A percentile compares a stretch with the other conserved stretches of the same genome.
Evolutionary conservation across 2,329 filamentous ascomycete species (phyloP).

Genomic region (Fusarium brevicatenulatum): DNA sequence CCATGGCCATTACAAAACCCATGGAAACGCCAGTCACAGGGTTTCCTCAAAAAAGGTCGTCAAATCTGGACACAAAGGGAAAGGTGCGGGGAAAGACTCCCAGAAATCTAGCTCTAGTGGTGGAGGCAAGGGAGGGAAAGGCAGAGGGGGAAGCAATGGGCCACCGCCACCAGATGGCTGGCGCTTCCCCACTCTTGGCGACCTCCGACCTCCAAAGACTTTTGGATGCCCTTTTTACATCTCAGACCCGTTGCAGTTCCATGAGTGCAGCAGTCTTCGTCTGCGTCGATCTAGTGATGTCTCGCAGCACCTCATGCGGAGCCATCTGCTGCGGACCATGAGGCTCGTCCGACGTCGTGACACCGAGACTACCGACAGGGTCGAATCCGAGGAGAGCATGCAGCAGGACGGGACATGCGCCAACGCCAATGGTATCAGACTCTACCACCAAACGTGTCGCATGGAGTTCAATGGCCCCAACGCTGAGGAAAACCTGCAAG

Average conservation of each 20-base stretch:
- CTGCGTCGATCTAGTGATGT: not conserved
- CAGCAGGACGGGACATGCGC: too few relatives aligned
- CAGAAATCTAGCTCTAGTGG: not conserved
- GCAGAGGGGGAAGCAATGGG: not conserved
- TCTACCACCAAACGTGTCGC: too few relatives aligned
- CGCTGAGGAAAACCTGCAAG: too few relatives aligned
- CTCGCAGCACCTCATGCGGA: not conserved
- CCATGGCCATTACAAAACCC: not conserved
- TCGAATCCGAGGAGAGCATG: too few relatives aligned
- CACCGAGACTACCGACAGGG: too few relatives aligned
- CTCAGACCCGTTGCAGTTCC: not conserved
- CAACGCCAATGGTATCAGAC: too few relatives aligned
- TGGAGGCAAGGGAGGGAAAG: not conserved
- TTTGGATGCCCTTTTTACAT: not conserved
- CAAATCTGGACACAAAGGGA: not conserved
- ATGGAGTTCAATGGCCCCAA: too few relatives aligned
- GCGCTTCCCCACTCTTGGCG: not conserved
- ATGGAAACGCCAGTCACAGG: not conserved
- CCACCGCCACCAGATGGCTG: not conserved
- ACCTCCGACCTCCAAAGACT: not conserved
- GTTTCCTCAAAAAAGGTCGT: not conserved
- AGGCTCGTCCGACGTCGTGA: too few relatives aligned
- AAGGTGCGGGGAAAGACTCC: not conserved
- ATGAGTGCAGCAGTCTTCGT: not conserved
- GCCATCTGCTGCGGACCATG: not conserved